Evolutionary conservation across 192 early-diverging fungal species (phyloP), one percentile per base, ranked within the genome.

Genomic region (Chytriomyces sp.): DNA sequence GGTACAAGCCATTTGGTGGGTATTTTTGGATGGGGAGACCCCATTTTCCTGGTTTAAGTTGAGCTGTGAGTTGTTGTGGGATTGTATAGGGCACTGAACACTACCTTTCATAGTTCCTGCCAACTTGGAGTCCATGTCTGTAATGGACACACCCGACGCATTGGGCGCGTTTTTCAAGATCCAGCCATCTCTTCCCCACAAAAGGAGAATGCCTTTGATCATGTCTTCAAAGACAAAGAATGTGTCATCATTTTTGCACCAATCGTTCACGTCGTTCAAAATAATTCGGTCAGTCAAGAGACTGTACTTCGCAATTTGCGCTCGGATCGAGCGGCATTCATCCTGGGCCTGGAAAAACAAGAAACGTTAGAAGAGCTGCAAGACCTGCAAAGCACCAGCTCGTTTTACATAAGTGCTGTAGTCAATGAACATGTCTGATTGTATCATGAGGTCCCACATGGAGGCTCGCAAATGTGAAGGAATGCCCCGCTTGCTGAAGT

Each of bases 141-240:
- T 2, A 4, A 35, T 35, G 35, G 35, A 35, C 35, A 35, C 4
- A 35, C 35, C 35, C 35, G 35, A 35, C 4, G 74, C 62, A 50
- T 76, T 76, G 35, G 74, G 74, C 11, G 77, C 10, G 47, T 84
- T 47, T 70, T 45, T 44, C 49, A 46, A 72, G 24, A 89, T 50
- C 88, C 88, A 89, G 18, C 59, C 69, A 67, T 89, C 88, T 8
- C 88, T 62, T n/a, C 77, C 45, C 87, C 87, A 89, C 49, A 81
- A 75, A 45, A 85, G 62, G 63, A 89, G 61, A 16, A 89, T 66
- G 11, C 85, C 77, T 3, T 71, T 46, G 28, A 89, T 45, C 45
- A 86, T 62, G 45, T 89, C 88, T 67, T 89, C 88, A 82, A 89
- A 89, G 2, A 89, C 85, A 81, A 89, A 89, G 66, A 80, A 89